Conservation (phyloP, 1,139 yeast species). For the Hyphopichia wangnamkhiaoensis region DNA sequence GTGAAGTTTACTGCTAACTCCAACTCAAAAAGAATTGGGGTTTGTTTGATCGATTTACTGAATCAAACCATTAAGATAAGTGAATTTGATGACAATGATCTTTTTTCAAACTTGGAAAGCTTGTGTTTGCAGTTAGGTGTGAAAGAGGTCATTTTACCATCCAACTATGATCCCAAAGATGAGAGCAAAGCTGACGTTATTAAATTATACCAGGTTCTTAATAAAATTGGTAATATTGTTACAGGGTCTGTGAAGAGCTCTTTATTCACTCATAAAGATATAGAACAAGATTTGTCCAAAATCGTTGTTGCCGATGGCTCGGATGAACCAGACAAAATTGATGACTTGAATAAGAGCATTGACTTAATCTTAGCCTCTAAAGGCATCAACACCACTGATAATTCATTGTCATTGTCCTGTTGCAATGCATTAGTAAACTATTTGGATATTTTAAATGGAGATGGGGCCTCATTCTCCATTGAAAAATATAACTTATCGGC, state of each 20-base stretch:
- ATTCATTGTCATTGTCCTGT: constrained; percentile 38
- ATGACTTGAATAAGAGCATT: constrained; percentile 28
- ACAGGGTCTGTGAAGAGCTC: constrained; percentile 59
- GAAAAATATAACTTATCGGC: constrained; percentile 69
- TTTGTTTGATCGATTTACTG: constrained; percentile 78
- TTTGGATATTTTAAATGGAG: constrained; percentile 59
- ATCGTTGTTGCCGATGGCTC: constrained; percentile 48
- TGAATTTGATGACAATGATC: constrained; percentile 85
- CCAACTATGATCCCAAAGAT: constrained; percentile 34
- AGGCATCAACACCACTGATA: constrained; percentile 42
- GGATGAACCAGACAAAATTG: constrained; percentile 15
- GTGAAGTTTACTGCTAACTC: constrained; percentile 56
- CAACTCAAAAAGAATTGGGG: constrained; percentile 59
- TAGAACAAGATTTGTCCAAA: constrained; percentile 73
- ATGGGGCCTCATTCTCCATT: constrained; percentile 47
- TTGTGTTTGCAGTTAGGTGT: constrained; percentile 85
- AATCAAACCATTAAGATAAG: constrained; percentile 65
- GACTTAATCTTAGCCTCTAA: constrained; percentile 64
- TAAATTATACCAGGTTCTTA: constrained; percentile 62
- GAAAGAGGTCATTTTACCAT: constrained; percentile 74
- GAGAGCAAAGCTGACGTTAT: constrained; percentile 39
- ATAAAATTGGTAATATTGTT: constrained; percentile 71
- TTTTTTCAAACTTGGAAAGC: constrained; percentile 83
- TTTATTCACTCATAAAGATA: constrained; percentile 59
- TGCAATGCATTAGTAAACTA: constrained; percentile 68